These are phyloP conservation scores for Phytophthora sansomeana DNA, from an alignment of 352 stramenopile genomes.

Conservation along the genomic window DNA sequence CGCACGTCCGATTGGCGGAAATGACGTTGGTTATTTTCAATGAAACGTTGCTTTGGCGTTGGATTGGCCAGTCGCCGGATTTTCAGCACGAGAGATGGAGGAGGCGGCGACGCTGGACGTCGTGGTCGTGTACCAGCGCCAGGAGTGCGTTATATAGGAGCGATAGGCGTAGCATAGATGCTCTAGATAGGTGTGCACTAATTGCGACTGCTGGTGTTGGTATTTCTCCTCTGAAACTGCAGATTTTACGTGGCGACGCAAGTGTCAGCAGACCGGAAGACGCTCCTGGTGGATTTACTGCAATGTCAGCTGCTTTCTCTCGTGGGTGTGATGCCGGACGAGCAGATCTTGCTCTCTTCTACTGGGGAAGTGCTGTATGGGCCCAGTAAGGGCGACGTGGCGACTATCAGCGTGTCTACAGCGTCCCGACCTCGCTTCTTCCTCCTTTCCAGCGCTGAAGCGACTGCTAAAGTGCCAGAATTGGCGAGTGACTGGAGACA, in stretches of 20 bases:
- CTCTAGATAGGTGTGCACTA: slow-evolving; percentile 5
- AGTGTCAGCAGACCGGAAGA: slow-evolving; percentile 24
- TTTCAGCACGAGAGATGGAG: slow-evolving; percentile 19
- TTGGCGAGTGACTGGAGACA: slow-evolving; percentile 58
- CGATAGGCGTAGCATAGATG: not conserved
- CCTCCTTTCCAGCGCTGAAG: slow-evolving; percentile 37
- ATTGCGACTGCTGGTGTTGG: not conserved
- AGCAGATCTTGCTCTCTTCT: slow-evolving; percentile 65
- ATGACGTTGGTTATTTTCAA: slow-evolving; percentile 5
- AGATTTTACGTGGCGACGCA: slow-evolving; percentile 56
- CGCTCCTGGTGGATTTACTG: slow-evolving; percentile 61
- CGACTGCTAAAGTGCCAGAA: slow-evolving; percentile 3
- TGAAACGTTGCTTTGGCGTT: slow-evolving; percentile 6
- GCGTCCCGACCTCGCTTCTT: slow-evolving; percentile 45
- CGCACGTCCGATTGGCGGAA: slow-evolving; percentile 2
- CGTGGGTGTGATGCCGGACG: slow-evolving; percentile 56
- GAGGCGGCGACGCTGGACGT: slow-evolving; percentile 38
- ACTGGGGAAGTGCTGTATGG: slow-evolving; percentile 48
- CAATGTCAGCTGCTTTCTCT: slow-evolving; percentile 81
- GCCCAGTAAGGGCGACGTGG: slow-evolving; percentile 22
- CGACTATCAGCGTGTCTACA: slow-evolving; percentile 24
- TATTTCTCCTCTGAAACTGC: not conserved
- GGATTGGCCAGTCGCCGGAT: not conserved
- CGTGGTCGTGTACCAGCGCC: slow-evolving; percentile 57
- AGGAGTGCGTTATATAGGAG: slow-evolving; percentile 58